Base-by-base conservation (phyloP, 1,284 basidiomycete genomes). In the Microbotryum silenes-acaulis region DNA sequence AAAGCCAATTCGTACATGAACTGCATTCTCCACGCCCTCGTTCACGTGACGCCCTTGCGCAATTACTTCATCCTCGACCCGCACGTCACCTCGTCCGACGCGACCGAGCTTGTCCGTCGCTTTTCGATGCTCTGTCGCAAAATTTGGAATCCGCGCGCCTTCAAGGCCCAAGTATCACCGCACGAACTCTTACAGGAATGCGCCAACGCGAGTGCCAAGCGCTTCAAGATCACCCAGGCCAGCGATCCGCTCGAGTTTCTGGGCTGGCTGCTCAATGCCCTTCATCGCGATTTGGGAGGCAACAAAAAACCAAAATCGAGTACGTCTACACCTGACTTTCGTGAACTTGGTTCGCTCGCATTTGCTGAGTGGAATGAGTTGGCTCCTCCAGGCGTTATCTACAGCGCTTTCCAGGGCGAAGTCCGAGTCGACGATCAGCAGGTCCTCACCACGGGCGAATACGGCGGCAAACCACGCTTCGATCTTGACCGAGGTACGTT, bases 181-280 rank as follows among this genome's bases (percentile, higher is more conserved):
- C 96, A 98, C 76, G 96, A 99, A 76, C 93, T 98, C 74, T 77
- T 97, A 65, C 96, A 99, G 76, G 94, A 98, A 77, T 92, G 98
- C 52, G 86, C 87, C 65, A 83, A 89, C 66, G 86, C 86, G 42
- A 92, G 89, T 72, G 82, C 79, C 37, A 90, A 91, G 18, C 91
- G 89, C 75, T 98, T 93, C 77, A 85, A 87, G 69, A 82, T 96
- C 66, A 93, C 93, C 69, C 83, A 90, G 73, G 90, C 93, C 77
- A 91, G 91, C 2, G 96, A 99, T 76, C 96, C 96, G 6, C 85
- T 92, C 6, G 96, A 97, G 72, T 98, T 98, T 73, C 77, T 98
- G 42, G 86, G 91, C 25, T 99, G 96, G 96, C 76, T 99, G 67
- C 80, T 99, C 61, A 97, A 98, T 75, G 84, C 83, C 47, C 81